phyloP scores from a whole-genome alignment of 2,329 filamentous ascomycete species.

The Colletotrichum higginsianum region DNA sequence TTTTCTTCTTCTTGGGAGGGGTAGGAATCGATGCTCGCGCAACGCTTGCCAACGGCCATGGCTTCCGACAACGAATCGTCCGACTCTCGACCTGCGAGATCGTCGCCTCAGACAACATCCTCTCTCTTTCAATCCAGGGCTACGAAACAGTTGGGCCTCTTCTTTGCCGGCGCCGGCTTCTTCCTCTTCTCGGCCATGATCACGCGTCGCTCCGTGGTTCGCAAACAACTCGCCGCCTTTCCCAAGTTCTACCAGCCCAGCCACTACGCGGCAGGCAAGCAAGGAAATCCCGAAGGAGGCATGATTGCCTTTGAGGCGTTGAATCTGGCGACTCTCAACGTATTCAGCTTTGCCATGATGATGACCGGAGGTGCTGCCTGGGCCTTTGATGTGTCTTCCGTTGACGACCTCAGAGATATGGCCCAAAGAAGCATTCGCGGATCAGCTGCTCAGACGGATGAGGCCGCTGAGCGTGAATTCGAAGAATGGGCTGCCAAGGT shows the following conservation, averaged over 20 bases:
- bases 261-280: slow-evolving; percentile 60
- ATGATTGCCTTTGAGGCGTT: slow-evolving; percentile 87
- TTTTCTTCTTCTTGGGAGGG: slow-evolving; percentile 9
- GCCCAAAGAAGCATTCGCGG: slow-evolving; percentile 60
- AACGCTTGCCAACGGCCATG: slow-evolving; percentile 39
- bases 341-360: slow-evolving; percentile 82
- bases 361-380: slow-evolving; percentile 80
- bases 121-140: slow-evolving; percentile 35
- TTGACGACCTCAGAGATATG: slow-evolving; percentile 74
- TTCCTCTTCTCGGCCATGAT: slow-evolving; percentile 79
- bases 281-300: slow-evolving; percentile 71
- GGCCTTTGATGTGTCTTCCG: slow-evolving; percentile 80
- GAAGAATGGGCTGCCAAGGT: slow-evolving; percentile 74
- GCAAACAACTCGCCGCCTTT: slow-evolving; percentile 72
- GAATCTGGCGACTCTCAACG: slow-evolving; percentile 89
- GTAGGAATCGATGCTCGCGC: slow-evolving; percentile 40
- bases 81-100: slow-evolving; percentile 37
- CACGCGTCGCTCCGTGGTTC: slow-evolving; percentile 78
- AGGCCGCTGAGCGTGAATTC: slow-evolving; percentile 72
- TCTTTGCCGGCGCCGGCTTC: slow-evolving; percentile 83
- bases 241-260: slow-evolving; percentile 82
- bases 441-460: slow-evolving; percentile 54
- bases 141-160: slow-evolving; percentile 74
- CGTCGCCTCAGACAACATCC: slow-evolving; percentile 41
- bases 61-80: slow-evolving; percentile 36